Evolutionary conservation across 2,329 filamentous ascomycete species (phyloP).

Genomic region (Aureobasidium melanogenum): DNA sequence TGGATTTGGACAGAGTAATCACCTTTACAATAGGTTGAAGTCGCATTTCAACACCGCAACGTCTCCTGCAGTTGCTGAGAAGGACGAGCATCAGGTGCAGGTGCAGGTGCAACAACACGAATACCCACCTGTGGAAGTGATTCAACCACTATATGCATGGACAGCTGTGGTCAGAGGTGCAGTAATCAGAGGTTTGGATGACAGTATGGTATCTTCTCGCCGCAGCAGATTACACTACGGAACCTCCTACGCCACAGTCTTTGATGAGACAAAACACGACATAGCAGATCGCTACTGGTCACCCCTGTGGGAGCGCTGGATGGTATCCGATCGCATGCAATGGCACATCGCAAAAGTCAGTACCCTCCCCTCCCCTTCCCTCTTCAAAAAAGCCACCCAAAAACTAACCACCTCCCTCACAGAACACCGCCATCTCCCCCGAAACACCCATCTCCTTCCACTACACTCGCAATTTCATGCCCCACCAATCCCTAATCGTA

Average conservation of each 20-base stretch:
- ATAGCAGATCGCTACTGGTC: slow-evolving; percentile 73
- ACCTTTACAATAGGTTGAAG: slow-evolving; percentile 64
- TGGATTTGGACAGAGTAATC: slow-evolving; percentile 66
- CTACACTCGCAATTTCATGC: slow-evolving; percentile 77
- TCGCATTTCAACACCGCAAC: slow-evolving; percentile 49
- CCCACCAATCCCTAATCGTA: slow-evolving; percentile 59
- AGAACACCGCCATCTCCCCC: slow-evolving; percentile 70
- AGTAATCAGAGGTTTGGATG: slow-evolving; percentile 67
- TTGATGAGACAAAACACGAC: slow-evolving; percentile 66
- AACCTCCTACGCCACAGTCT: slow-evolving; percentile 72
- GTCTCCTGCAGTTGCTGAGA: slow-evolving; percentile 49
- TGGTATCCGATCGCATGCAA: slow-evolving; percentile 78
- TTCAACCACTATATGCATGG: slow-evolving; percentile 68
- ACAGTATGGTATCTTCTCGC: slow-evolving; percentile 68
- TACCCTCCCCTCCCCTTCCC: too few relatives aligned
- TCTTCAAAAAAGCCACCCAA: slow-evolving; percentile 30
- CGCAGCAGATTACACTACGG: slow-evolving; percentile 71
- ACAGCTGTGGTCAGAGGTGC: slow-evolving; percentile 71
- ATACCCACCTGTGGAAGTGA: slow-evolving; percentile 75
- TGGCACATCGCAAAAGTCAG: slow-evolving; percentile 67
- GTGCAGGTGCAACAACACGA: slow-evolving; percentile 62
- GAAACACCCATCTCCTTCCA: slow-evolving; percentile 68
- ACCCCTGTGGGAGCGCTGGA: slow-evolving; percentile 75
- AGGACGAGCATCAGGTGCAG: slow-evolving; percentile 57
- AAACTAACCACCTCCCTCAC: slow-evolving; percentile 37